These are phyloP conservation scores for Fusarium coffeatum DNA, from an alignment of 2,329 filamentous ascomycete genomes.

Conservation along the genomic window DNA sequence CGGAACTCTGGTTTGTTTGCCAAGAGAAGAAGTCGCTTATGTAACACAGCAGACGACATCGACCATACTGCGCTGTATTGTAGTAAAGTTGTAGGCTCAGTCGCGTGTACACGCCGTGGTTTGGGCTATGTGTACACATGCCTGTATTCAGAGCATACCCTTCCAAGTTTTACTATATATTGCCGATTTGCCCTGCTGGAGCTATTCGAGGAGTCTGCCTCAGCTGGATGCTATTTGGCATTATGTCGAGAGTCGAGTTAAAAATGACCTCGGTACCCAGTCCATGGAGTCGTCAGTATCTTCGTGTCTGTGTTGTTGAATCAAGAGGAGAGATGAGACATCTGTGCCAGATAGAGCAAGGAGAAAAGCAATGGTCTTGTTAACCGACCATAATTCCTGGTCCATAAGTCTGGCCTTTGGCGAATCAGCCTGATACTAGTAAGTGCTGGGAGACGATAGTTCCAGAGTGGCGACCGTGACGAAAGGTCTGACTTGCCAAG, in stretches of 20 bases:
- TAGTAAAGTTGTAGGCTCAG: not conserved
- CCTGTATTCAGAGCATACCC: not conserved
- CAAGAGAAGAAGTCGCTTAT: not conserved
- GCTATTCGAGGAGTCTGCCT: not conserved
- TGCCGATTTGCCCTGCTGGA: not conserved
- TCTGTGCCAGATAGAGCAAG: slow-evolving; percentile 15
- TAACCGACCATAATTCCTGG: slow-evolving; percentile 9
- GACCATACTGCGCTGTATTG: not conserved
- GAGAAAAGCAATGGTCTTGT: slow-evolving; percentile 23
- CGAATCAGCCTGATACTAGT: slow-evolving; percentile 31
- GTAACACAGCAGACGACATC: not conserved
- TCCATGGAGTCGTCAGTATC: not conserved
- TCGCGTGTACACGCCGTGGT: not conserved
- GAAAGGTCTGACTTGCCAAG: slow-evolving; percentile 25
- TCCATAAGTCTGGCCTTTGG: slow-evolving; percentile 13
- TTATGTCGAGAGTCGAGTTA: not conserved
- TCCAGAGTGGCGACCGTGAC: slow-evolving; percentile 33
- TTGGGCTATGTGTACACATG: not conserved
- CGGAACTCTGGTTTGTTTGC: not conserved
- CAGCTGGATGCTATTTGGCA: not conserved
- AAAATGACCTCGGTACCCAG: not conserved
- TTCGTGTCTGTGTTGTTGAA: slow-evolving; percentile 1
- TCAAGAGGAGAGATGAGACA: slow-evolving; percentile 28
- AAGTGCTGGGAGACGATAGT: slow-evolving; percentile 33
- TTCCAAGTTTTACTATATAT: not conserved